Evolutionary conservation across 2,329 filamentous ascomycete species (phyloP).

Genomic region (Hypomyces perniciosus): DNA sequence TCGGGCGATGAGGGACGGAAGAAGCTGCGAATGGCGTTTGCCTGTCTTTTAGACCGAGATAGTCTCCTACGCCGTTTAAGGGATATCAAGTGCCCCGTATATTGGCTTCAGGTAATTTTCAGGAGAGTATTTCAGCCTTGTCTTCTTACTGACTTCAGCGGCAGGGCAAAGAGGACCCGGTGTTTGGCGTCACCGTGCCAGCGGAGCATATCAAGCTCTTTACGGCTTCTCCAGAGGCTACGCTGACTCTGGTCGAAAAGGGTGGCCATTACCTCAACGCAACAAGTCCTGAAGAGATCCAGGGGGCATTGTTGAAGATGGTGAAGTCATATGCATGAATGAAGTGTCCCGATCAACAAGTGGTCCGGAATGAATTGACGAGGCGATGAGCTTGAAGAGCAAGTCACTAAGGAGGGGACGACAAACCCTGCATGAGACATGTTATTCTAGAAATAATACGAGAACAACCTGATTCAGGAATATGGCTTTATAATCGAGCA

Average conservation of each 20-base stretch:
- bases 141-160: neutral
- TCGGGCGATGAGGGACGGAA: conserved; percentile 43
- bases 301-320: conserved; percentile 40
- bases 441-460: too few species aligned
- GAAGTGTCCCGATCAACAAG: too few species aligned
- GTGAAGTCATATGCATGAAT: conserved; percentile 26
- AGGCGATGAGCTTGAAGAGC: too few species aligned
- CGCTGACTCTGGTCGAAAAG: conserved; percentile 36
- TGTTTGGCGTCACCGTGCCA: conserved; percentile 35
- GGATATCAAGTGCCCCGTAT: conserved; percentile 45
- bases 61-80: conserved; percentile 39
- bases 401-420: too few species aligned
- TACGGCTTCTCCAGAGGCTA: conserved; percentile 38
- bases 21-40: conserved; percentile 41
- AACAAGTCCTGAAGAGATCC: conserved; percentile 41
- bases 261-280: conserved; percentile 46
- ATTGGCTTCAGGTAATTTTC: conserved; percentile 43
- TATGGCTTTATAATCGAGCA: too few species aligned
- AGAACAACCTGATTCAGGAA: too few species aligned
- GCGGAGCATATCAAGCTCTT: conserved; percentile 47
- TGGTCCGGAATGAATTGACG: too few species aligned
- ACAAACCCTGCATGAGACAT: too few species aligned
- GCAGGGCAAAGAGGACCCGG: conserved; percentile 40
- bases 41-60: conserved; percentile 41
- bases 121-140: neutral